Evolutionary conservation across 2,329 filamentous ascomycete genomes (phyloP).

Genomic region (Fusarium dimerum): DNA sequence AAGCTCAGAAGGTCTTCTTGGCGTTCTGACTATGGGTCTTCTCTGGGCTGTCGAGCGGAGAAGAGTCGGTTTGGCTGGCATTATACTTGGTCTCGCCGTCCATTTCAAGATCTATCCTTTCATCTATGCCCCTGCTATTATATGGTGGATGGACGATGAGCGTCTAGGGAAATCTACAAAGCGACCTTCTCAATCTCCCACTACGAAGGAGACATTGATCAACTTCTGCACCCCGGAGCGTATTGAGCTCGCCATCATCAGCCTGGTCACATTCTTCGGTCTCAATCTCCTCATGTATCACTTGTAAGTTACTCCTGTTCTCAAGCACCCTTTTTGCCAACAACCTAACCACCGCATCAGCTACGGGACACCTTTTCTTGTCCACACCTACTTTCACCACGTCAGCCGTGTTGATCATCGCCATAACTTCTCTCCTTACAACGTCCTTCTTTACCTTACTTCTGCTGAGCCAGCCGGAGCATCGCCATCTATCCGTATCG

Average conservation of each 20-base stretch:
- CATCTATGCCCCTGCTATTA: conserved; percentile 81
- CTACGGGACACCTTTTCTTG: conserved; percentile 79
- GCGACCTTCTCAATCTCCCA: conserved; percentile 10
- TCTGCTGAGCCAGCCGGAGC: conserved; percentile 57
- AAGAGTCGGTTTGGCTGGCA: conserved; percentile 65
- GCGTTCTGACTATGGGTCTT: conserved; percentile 78
- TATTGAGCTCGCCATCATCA: conserved; percentile 60
- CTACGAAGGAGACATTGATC: conserved; percentile 24
- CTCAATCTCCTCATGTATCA: conserved; percentile 81
- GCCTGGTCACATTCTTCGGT: conserved; percentile 69
- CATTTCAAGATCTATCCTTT: conserved; percentile 99
- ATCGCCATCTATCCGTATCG: conserved; percentile 51
- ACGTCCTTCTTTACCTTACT: conserved; percentile 83
- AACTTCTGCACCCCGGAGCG: conserved; percentile 56
- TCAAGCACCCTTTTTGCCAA: not conserved
- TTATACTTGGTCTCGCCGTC: conserved; percentile 78
- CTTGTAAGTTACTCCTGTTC: conserved; percentile 51
- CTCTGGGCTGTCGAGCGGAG: conserved; percentile 77
- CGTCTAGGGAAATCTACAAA: conserved; percentile 34
- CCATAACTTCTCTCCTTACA: conserved; percentile 98
- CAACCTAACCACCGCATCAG: conserved; percentile 38
- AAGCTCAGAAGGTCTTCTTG: conserved; percentile 87
- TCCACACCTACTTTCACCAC: conserved; percentile 93
- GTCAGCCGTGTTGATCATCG: conserved; percentile 91
- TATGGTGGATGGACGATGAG: conserved; percentile 76